Conservation (phyloP, 306 rosid species). For the Myrica gale region DNA sequence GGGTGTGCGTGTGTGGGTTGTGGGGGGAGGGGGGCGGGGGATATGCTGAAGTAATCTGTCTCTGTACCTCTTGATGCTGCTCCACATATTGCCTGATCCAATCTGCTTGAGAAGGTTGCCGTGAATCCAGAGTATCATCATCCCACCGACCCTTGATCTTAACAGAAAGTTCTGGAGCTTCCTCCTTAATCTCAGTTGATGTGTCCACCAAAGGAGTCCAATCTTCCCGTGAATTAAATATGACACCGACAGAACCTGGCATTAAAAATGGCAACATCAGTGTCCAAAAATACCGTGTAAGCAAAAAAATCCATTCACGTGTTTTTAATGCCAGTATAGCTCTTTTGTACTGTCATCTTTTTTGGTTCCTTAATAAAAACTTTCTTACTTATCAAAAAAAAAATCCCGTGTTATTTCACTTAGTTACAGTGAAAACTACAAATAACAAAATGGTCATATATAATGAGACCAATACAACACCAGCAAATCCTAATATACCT, state of each 20-base stretch:
- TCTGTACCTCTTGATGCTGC: constrained; percentile 73
- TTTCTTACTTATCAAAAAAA: too few relatives aligned
- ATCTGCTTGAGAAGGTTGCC: constrained; percentile 79
- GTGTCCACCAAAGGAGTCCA: constrained; percentile 42
- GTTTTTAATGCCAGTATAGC: too few relatives aligned
- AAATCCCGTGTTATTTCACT: neutral
- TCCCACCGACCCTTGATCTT: constrained; percentile 52
- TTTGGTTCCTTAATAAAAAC: too few relatives aligned
- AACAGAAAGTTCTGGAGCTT: constrained; percentile 49
- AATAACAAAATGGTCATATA: neutral
- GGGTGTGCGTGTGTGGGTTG: neutral
- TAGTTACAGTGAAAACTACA: neutral
- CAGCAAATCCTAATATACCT: constrained; percentile 44
- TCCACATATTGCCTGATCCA: constrained; percentile 87
- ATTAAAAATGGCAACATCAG: constrained; percentile 7
- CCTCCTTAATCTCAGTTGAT: constrained; percentile 41
- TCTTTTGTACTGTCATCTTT: too few relatives aligned
- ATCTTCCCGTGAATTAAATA: constrained; percentile 52
- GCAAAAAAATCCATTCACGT: too few relatives aligned
- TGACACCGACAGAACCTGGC: constrained; percentile 69
- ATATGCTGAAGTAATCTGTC: constrained; percentile 3
- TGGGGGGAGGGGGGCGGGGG: neutral
- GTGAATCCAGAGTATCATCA: constrained; percentile 58
- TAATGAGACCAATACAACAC: neutral
- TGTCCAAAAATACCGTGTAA: constrained; percentile 10